phyloP scores from a whole-genome alignment of 192 early-diverging fungal species.

The Umbelopsis vinacea region DNA sequence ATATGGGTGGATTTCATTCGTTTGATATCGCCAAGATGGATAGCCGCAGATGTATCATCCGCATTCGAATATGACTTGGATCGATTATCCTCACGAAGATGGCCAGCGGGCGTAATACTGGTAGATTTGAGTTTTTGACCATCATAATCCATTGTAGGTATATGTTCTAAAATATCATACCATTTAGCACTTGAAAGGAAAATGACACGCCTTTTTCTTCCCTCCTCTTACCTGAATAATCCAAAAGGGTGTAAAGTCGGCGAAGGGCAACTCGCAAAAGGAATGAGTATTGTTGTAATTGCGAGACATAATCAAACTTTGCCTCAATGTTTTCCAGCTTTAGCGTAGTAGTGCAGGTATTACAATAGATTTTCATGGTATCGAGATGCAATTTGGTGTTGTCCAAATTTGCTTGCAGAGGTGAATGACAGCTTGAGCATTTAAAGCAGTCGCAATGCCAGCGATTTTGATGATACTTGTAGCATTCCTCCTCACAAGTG shows the following conservation, averaged over 20 bases:
- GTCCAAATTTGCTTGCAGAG: slow-evolving; percentile 19
- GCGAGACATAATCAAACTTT: slow-evolving; percentile 75
- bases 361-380: slow-evolving; percentile 32
- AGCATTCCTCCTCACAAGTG: slow-evolving; percentile 87
- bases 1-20: slow-evolving; percentile 60
- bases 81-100: slow-evolving; percentile 46
- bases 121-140: not conserved
- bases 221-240: slow-evolving; percentile 33
- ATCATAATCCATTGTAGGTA: slow-evolving; percentile 8
- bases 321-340: slow-evolving; percentile 29
- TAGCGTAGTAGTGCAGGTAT: slow-evolving; percentile 26
- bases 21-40: slow-evolving; percentile 59
- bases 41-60: slow-evolving; percentile 43
- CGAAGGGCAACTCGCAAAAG: slow-evolving; percentile 81
- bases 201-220: too few species aligned
- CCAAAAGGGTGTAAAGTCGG: slow-evolving; percentile 78
- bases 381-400: slow-evolving; percentile 23
- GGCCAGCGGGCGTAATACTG: slow-evolving; percentile 26
- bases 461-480: slow-evolving; percentile 60
- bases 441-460: slow-evolving; percentile 87
- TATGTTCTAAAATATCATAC: not conserved
- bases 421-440: slow-evolving; percentile 65
- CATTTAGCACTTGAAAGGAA: not conserved
- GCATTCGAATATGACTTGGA: slow-evolving; percentile 55
- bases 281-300: slow-evolving; percentile 92